Evolutionary conservation across 2,329 filamentous ascomycete species (phyloP).

Genomic region (Colletotrichum tanaceti): DNA sequence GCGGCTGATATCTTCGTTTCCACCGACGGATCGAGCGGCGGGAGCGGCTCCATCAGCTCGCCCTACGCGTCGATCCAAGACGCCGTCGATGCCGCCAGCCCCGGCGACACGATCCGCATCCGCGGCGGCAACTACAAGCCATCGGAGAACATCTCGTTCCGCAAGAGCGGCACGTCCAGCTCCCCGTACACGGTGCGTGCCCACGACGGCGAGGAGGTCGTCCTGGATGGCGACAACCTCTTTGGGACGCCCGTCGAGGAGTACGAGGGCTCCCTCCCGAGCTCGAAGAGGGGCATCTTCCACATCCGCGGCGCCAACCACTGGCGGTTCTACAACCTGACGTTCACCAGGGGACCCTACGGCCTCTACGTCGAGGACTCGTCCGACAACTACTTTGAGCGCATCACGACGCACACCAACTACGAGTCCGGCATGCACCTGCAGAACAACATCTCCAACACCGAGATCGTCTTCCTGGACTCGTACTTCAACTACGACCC

Average conservation of each 20-base stretch:
- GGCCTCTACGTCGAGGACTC: conserved; percentile 51
- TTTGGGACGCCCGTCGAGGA: conserved; percentile 53
- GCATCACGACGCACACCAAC: conserved; percentile 51
- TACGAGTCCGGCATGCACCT: conserved; percentile 53
- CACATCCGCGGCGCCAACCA: conserved; percentile 53
- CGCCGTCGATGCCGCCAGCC: conserved; percentile 56
- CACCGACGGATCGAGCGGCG: conserved; percentile 53
- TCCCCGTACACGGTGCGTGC: conserved; percentile 55
- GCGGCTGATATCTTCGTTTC: conserved; percentile 58
- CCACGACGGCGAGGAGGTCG: conserved; percentile 56
- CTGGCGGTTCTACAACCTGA: conserved; percentile 53
- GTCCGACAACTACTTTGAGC: conserved; percentile 52
- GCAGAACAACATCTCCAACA: conserved; percentile 44
- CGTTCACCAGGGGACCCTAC: conserved; percentile 51
- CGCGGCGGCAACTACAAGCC: conserved; percentile 53
- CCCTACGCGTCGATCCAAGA: conserved; percentile 60
- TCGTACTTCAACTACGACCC: conserved; percentile 54
- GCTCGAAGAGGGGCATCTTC: conserved; percentile 58
- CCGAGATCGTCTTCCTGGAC: conserved; percentile 51
- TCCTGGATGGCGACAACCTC: conserved; percentile 57
- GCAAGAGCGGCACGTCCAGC: conserved; percentile 53
- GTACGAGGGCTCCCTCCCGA: conserved; percentile 53
- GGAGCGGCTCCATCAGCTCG: conserved; percentile 51
- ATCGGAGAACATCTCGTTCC: conserved; percentile 60
- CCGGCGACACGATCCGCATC: conserved; percentile 55